Evolutionary conservation across 768 basidiomycete species (phyloP).

Genomic region (Pleurotus ostreatus): DNA sequence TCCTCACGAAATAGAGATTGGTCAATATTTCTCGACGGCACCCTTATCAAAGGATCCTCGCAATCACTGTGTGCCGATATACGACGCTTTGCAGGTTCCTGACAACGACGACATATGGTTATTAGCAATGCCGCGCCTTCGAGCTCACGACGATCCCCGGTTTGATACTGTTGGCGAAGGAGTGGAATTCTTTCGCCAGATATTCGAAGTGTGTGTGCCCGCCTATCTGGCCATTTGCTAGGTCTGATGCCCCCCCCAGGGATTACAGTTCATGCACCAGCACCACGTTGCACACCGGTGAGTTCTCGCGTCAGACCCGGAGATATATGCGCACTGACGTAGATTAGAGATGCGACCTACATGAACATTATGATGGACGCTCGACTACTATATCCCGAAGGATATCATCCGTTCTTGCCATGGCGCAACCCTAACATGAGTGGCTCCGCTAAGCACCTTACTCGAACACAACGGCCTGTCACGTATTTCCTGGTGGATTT

Average conservation of each 20-base stretch:
- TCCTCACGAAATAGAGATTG: slow-evolving; percentile 25
- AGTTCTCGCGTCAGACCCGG: too few species aligned
- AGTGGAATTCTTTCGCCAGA: slow-evolving; percentile 26
- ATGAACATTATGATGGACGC: slow-evolving; percentile 10
- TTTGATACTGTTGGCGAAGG: slow-evolving; percentile 29
- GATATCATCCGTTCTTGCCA: not conserved
- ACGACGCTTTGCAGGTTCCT: slow-evolving; percentile 17
- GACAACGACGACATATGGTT: slow-evolving; percentile 13
- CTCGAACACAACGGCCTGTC: slow-evolving; percentile 13
- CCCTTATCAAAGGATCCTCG: slow-evolving; percentile 6
- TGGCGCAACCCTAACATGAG: slow-evolving; percentile 7
- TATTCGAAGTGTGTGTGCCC: slow-evolving; percentile 23
- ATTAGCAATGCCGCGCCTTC: slow-evolving; percentile 19
- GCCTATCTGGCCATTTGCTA: too few species aligned
- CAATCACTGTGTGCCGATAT: slow-evolving; percentile 27
- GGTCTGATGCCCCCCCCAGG: slow-evolving; percentile 14
- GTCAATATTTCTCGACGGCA: slow-evolving; percentile 17
- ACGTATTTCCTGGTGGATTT: slow-evolving; percentile 23
- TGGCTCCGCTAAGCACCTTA: slow-evolving; percentile 2
- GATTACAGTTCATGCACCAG: slow-evolving; percentile 30
- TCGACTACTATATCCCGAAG: not conserved
- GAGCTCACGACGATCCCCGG: slow-evolving; percentile 13
- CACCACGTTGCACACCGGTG: slow-evolving; percentile 32
- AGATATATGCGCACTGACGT: too few species aligned
- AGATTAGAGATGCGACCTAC: not conserved